Base-by-base conservation (phyloP, 805 yeast species). In the Candida multigemmis region DNA sequence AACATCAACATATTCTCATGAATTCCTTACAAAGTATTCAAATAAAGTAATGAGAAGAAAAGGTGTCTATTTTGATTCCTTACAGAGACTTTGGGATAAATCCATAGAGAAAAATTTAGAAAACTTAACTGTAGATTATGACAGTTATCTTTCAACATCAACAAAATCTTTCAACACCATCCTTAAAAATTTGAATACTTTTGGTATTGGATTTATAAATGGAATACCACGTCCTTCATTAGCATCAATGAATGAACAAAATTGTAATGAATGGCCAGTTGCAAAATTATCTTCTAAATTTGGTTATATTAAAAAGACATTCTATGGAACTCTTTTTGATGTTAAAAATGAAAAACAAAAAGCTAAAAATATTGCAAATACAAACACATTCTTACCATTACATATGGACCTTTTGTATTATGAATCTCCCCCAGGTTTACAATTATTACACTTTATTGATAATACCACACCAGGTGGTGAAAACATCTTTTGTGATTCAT, bases 361-460 rank as follows among this genome's bases (percentile, higher is more conserved):
- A 7, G 79, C 86, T 8, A 70, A 65, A 30, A 78, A 81, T 38
- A 75, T 81, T 26, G 87, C 87, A 4, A 71, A 77, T 42, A 76
- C 91, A 4, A 60, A 66, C 26, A 63, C 61, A 6, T 69, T 69
- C 38, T 60, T 82, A 21, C 86, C 86, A 3, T 57, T 81, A 26
- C 93, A 81, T 41, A 81, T 78, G 79, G 91, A 82, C 42, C 59
- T 81, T 14, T 60, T 75, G 24, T 81, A 80, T 52, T 74, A 79
- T 43, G 87, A 81, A 46, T 73, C 85, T 7, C 87, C 87, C 3
- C 93, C 93, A 2, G 89, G 89, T 1, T 53, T 81, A 23, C 87
- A 81, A 48, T 46, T 78, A 21, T 58, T 81, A 23, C 91, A 81
- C 39, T 64, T 71, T 28, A 64, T 74, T 19, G 50, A 61, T 25